Percentiles rank a stretch among this genome's conserved stretches.
Evolutionary conservation across 2,329 filamentous ascomycete species (phyloP).

Genomic region (Nothophaeocryptopus gaeumannii): DNA sequence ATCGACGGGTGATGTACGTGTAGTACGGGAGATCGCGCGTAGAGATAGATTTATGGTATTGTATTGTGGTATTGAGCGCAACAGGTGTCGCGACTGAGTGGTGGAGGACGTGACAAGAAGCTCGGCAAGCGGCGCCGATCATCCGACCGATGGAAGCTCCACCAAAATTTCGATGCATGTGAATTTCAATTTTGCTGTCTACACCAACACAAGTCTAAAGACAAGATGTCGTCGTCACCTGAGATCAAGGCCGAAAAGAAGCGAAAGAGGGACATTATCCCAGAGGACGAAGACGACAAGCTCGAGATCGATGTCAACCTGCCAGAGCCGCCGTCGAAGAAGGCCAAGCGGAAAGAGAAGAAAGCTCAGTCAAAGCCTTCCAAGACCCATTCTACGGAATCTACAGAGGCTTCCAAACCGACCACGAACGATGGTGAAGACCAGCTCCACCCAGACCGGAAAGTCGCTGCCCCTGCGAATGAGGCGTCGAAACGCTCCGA

Average conservation of each 20-base stretch:
- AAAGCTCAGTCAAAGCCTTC: constrained; percentile 50
- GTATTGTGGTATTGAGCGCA: too few species aligned
- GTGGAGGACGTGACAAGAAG: constrained; percentile 1
- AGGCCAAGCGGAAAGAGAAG: constrained; percentile 83
- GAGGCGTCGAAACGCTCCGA: constrained; percentile 59
- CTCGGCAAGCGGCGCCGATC: not conserved
- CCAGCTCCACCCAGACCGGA: constrained; percentile 9
- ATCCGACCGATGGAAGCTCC: constrained; percentile 3
- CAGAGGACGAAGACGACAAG: constrained; percentile 53
- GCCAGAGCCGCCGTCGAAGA: constrained; percentile 95
- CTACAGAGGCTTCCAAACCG: not conserved
- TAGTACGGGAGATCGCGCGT: not conserved
- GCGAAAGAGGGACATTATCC: constrained; percentile 60
- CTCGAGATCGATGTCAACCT: constrained; percentile 85
- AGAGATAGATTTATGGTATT: not conserved
- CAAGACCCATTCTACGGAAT: constrained; percentile 9
- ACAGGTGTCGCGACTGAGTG: not conserved
- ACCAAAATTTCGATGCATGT: constrained; percentile 5
- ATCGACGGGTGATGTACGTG: not conserved
- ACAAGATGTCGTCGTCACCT: constrained; percentile 18
- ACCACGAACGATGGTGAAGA: constrained; percentile 6
- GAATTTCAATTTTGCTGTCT: constrained; percentile 1
- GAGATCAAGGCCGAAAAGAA: constrained; percentile 44
- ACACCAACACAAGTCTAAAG: not conserved
- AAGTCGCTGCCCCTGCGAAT: constrained; percentile 10